Base-by-base conservation (phyloP, 805 yeast species). In the Cyberlindnera maclurae region DNA sequence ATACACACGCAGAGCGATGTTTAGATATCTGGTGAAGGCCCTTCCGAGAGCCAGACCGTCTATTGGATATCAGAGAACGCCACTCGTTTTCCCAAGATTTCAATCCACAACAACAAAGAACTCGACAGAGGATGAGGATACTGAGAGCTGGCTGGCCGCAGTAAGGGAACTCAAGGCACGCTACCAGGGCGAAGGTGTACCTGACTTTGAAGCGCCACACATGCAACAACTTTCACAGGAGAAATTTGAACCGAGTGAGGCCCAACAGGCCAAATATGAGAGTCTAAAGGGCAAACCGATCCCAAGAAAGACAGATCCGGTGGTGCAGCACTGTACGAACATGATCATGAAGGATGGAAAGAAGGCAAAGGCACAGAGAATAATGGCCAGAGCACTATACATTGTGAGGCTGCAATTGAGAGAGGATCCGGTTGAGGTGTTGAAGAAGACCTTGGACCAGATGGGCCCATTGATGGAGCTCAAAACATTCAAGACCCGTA, bases 331-430 rank as follows among this genome's bases (percentile, higher is more conserved):
- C 50, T 75, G 93, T 54, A 80, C 85, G 39, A 88, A 88, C 57
- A 70, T 88, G 65, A 78, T 93, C 44, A 93, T 93, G 97, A 78
- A 85, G 56, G 80, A 86, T 57, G 98, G 98, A 31, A 79, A 80
- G 60, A 93, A 89, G 60, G 75, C 84, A 39, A 65, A 70, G 36
- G 97, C 97, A 0, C 81, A 80, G 56, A 80, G 73, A 50, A 69
- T 72, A 35, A 68, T 93, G 40, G 73, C 81, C 38, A 73, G 81
- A 55, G 95, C 97, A 0, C 68, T 93, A 37, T 88, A 89, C 56
- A 65, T 89, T 35, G 82, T 80, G 31, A 84, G 75, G 60, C 70
- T 87, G 48, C 77, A 79, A 53, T 67, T 77, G 12, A 74, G 96
- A 60, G 57, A 68, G 49, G 90, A 93, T 58, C 97, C 97, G 3